These are phyloP conservation scores for Xylaria flabelliformis DNA, from an alignment of 495 filamentous ascomycete species.

Conservation along the genomic window DNA sequence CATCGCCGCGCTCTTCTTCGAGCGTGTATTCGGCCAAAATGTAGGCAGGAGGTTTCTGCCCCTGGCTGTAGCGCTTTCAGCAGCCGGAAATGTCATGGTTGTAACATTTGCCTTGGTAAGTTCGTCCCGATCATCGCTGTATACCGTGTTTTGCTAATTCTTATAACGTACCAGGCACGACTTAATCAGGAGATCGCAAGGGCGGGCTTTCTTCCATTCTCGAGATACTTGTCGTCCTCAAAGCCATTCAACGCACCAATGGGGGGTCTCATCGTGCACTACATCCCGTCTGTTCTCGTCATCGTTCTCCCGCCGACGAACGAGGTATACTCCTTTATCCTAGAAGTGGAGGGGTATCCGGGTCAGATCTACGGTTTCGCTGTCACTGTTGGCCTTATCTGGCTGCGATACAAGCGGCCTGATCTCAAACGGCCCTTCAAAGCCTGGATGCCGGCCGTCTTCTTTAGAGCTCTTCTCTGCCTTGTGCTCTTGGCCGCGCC, in stretches of 20 bases:
- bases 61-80: slow-evolving; percentile 69
- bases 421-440: slow-evolving; percentile 71
- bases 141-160: not conserved
- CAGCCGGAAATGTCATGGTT: slow-evolving; percentile 78
- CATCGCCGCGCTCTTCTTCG: slow-evolving; percentile 72
- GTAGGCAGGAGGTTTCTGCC: slow-evolving; percentile 65
- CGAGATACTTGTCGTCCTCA: slow-evolving; percentile 65
- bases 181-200: slow-evolving; percentile 58
- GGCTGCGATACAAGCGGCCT: slow-evolving; percentile 66
- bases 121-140: not conserved
- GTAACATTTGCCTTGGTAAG: slow-evolving; percentile 70
- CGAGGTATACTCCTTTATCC: slow-evolving; percentile 76
- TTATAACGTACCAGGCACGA: slow-evolving; percentile 56
- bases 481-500: slow-evolving; percentile 60
- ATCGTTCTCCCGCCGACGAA: slow-evolving; percentile 67
- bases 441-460: slow-evolving; percentile 65
- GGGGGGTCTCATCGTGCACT: slow-evolving; percentile 71
- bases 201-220: slow-evolving; percentile 69
- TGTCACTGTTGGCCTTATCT: slow-evolving; percentile 63
- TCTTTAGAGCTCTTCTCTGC: slow-evolving; percentile 53
- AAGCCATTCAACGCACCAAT: slow-evolving; percentile 71
- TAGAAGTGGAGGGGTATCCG: slow-evolving; percentile 75
- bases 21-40: slow-evolving; percentile 65
- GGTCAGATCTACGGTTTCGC: slow-evolving; percentile 67
- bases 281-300: slow-evolving; percentile 69